Evolutionary conservation across 441 rosid species (phyloP), one percentile per base, ranked within the genome.

Genomic region (Syzygium syzygioides): DNA sequence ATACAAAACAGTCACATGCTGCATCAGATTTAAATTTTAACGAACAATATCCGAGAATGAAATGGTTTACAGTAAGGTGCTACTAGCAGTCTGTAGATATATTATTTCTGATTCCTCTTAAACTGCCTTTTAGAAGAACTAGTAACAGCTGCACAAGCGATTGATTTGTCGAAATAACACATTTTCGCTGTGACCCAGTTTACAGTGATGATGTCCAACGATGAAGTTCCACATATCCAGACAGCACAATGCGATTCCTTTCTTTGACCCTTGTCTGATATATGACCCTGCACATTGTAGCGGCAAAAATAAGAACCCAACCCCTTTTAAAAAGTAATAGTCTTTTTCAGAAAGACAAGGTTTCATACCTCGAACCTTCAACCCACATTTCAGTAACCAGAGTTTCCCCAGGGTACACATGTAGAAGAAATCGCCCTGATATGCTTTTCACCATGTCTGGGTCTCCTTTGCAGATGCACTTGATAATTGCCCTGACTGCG

Each of bases 381-480:
- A 95, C 94, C 99, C 99, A 98, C 97, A 96, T 96, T 87, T 96
- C 98, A 2, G 98, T 97, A 30, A 94, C 90, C 89, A 95, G 92
- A 57, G 96, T 95, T 91, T 97, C 99, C 14, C 97, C 96, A 11
- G 99, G 99, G 90, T 95, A 96, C 87, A 96, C 99, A 66, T 93
- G 97, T 53, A 93, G 83, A 86, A 97, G 96, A 92, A 98, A 97
- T 71, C 96, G 91, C 41, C 96, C 97, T 4, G 94, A 94, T 89
- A 98, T 95, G 66, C 50, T 93, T 91, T 95, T 97, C 48, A 98
- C 93, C 89, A 90, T 89, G 85, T 90, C 89, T 64, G 97, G 90
- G 84, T 97, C 96, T 85, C 98, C 99, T 91, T 91, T 91, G 93
- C 99, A 97, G 80, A 95, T 90, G 89, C 94, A 91, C 88, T 96